Conservation (phyloP, 495 filamentous ascomycete species). For the Tuber aestivum region DNA sequence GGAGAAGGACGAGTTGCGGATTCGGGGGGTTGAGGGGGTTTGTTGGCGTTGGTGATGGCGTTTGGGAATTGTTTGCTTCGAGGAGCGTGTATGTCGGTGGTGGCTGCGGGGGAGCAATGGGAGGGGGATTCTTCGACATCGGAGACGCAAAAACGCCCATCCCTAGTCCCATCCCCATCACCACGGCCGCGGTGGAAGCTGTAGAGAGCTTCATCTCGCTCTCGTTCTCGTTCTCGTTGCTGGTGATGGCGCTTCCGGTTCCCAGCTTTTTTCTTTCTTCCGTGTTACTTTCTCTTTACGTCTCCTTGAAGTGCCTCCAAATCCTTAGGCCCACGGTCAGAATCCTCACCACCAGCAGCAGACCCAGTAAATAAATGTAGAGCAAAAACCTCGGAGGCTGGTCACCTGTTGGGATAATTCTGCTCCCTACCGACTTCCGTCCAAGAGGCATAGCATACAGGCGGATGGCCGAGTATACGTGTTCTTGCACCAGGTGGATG, state of each 20-base stretch:
- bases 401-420: not conserved
- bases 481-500: not conserved
- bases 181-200: not conserved
- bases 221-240: not conserved
- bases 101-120: not conserved
- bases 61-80: not conserved
- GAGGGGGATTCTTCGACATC: not conserved
- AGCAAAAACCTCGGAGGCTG: not conserved
- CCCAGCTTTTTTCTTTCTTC: not conserved
- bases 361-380: conserved; percentile 1
- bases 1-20: not conserved
- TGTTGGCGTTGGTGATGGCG: not conserved
- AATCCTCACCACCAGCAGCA: not conserved
- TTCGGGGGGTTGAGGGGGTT: not conserved
- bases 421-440: not conserved
- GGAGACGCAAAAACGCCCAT: not conserved
- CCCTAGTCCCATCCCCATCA: not conserved
- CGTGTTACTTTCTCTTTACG: not conserved
- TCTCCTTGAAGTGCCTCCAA: not conserved
- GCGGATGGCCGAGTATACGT: not conserved
- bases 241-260: not conserved
- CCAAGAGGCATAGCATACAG: not conserved
- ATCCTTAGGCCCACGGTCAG: not conserved
- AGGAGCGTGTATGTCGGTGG: not conserved
- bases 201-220: not conserved